Conservation (phyloP, 2,329 filamentous ascomycete genomes). For the Fulvia fulva region DNA sequence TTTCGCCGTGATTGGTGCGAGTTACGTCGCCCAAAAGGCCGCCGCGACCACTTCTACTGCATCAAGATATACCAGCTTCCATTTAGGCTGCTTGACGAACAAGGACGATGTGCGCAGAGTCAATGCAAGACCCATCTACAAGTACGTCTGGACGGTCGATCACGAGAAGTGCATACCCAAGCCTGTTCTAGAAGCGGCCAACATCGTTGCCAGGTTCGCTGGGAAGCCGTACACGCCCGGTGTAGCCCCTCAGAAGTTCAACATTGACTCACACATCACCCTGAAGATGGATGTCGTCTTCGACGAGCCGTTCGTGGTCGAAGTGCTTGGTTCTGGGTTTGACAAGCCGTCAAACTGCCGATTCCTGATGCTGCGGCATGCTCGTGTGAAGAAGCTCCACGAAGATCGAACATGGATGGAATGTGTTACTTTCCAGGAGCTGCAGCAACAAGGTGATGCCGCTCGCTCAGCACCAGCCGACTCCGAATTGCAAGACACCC, state of each 20-base stretch:
- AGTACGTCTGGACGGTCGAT: slow-evolving; percentile 56
- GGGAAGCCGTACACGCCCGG: slow-evolving; percentile 30
- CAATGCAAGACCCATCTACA: slow-evolving; percentile 56
- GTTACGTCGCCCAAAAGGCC: slow-evolving; percentile 63
- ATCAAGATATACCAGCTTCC: slow-evolving; percentile 71
- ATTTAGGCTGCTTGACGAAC: slow-evolving; percentile 72
- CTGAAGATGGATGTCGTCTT: slow-evolving; percentile 54
- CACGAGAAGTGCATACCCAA: slow-evolving; percentile 46
- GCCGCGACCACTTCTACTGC: slow-evolving; percentile 49
- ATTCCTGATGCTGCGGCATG: slow-evolving; percentile 74
- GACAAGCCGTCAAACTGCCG: slow-evolving; percentile 65
- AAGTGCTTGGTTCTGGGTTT: slow-evolving; percentile 75
- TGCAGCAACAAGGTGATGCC: slow-evolving; percentile 62
- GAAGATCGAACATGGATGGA: slow-evolving; percentile 68
- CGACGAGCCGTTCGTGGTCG: slow-evolving; percentile 68
- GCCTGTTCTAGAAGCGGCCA: slow-evolving; percentile 42
- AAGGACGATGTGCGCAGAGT: slow-evolving; percentile 54
- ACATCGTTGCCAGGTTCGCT: slow-evolving; percentile 38
- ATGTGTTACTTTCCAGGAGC: slow-evolving; percentile 62
- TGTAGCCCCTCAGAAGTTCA: slow-evolving; percentile 20
- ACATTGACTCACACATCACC: slow-evolving; percentile 15
- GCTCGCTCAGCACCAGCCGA: slow-evolving; percentile 50
- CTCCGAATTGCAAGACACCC: slow-evolving; percentile 58
- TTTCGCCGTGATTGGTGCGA: slow-evolving; percentile 73
- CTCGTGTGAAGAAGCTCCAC: slow-evolving; percentile 71